phyloP scores from a whole-genome alignment of 768 basidiomycete genomes.

The Dictyophora rubrovolvata region DNA sequence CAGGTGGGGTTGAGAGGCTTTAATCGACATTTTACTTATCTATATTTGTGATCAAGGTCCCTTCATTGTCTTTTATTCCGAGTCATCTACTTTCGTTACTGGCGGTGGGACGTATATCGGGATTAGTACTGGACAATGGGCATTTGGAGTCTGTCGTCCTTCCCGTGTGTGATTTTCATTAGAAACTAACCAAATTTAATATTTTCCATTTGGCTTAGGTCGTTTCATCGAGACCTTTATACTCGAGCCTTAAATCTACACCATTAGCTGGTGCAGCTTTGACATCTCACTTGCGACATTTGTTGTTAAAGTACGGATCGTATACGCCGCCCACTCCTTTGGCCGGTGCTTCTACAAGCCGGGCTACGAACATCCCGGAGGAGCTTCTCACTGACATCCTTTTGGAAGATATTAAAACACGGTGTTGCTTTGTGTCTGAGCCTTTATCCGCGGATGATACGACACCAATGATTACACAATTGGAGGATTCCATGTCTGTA shows the following conservation, averaged over 20 bases:
- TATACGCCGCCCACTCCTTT: constrained; percentile 75
- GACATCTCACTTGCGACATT: constrained; percentile 66
- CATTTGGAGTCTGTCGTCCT: constrained; percentile 83
- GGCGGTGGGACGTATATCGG: constrained; percentile 81
- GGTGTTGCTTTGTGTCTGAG: constrained; percentile 80
- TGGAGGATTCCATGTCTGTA: constrained; percentile 12
- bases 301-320: constrained; percentile 73
- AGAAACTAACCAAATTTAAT: neutral
- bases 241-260: constrained; percentile 70
- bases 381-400: constrained; percentile 71
- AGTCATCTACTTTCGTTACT: constrained; percentile 79
- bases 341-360: constrained; percentile 51
- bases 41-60: constrained; percentile 45
- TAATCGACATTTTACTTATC: neutral
- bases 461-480: neutral
- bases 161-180: constrained; percentile 47
- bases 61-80: constrained; percentile 87
- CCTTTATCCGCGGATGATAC: constrained; percentile 9
- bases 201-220: constrained; percentile 41
- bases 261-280: constrained; percentile 81
- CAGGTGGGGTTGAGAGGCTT: constrained; percentile 40
- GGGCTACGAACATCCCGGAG: constrained; percentile 59
- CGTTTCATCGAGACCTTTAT: constrained; percentile 81
- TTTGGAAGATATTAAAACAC: constrained; percentile 85
- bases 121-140: constrained; percentile 88